These are phyloP conservation scores for Fonsecaea pedrosoi DNA, from an alignment of 2,329 filamentous ascomycete genomes.

Conservation along the genomic window DNA sequence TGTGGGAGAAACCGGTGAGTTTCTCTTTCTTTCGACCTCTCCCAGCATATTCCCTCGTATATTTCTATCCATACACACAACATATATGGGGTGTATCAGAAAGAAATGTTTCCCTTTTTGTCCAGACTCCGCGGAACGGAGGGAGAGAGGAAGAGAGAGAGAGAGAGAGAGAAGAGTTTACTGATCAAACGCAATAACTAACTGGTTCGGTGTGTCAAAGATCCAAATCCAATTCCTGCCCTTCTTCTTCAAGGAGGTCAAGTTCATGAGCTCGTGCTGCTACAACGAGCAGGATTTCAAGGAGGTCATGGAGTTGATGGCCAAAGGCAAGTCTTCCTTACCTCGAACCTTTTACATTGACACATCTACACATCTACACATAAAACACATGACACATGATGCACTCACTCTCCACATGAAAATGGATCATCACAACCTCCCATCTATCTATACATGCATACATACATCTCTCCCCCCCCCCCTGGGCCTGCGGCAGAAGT, in stretches of 20 bases:
- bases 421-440: constrained; percentile 15
- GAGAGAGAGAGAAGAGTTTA: no score
- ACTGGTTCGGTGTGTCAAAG: background rate
- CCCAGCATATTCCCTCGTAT: no score
- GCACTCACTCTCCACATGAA: background rate
- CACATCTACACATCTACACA: no score
- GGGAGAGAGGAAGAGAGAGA: no score
- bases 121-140: background rate
- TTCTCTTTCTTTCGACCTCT: background rate
- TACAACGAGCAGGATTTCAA: constrained; percentile 46
- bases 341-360: no score
- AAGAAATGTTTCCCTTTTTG: no score
- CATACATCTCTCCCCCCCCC: no score
- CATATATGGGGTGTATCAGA: background rate
- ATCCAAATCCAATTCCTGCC: constrained; percentile 22
- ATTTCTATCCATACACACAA: background rate
- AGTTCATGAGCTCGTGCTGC: constrained; percentile 42
- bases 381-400: background rate
- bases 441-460: background rate
- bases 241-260: constrained; percentile 29
- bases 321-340: constrained; percentile 38
- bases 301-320: constrained; percentile 45
- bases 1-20: constrained; percentile 45
- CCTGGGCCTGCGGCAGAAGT: no score
- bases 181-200: no score